A percentile compares a stretch with the other conserved stretches of the same genome.
Evolutionary conservation across 2,329 filamentous ascomycete species (phyloP).

Genomic region (Claviceps spartinae): DNA sequence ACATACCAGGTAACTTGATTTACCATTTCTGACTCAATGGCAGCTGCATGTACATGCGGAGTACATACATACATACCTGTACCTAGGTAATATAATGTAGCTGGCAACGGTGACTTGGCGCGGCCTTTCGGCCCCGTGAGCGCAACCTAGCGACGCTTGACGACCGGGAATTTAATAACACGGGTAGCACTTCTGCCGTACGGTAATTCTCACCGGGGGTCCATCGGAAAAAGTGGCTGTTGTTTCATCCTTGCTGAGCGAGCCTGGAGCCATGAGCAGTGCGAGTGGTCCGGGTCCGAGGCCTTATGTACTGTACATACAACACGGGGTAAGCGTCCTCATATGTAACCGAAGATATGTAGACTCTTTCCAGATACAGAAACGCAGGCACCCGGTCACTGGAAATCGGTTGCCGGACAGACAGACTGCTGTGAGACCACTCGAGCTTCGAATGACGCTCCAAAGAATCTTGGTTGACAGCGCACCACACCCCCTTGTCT

Average conservation of each 20-base stretch:
- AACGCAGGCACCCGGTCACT: neutral
- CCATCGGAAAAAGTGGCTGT: neutral
- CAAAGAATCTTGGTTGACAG: neutral
- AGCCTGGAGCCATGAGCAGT: neutral
- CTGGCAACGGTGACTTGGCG: neutral
- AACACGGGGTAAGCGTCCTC: too few species aligned
- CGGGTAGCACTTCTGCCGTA: neutral
- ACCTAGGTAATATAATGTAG: neutral
- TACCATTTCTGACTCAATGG: conserved; percentile 3
- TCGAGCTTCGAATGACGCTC: conserved; percentile 2
- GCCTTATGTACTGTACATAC: too few species aligned
- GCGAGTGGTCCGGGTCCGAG: neutral
- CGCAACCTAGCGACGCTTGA: neutral
- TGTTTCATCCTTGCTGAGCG: neutral
- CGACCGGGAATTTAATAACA: neutral
- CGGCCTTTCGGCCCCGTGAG: conserved; percentile 4
- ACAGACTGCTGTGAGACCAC: neutral
- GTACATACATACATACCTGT: too few species aligned
- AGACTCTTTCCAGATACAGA: neutral
- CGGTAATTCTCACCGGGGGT: neutral
- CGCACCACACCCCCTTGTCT: neutral
- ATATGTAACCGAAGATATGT: too few species aligned
- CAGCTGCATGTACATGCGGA: too few species aligned
- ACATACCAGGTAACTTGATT: neutral
- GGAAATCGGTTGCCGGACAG: neutral